A percentile compares a stretch with the other conserved stretches of the same genome.
These are phyloP conservation scores for Flaveria linearis DNA, from an alignment of 129 eudicot species.

Conservation along the genomic window DNA sequence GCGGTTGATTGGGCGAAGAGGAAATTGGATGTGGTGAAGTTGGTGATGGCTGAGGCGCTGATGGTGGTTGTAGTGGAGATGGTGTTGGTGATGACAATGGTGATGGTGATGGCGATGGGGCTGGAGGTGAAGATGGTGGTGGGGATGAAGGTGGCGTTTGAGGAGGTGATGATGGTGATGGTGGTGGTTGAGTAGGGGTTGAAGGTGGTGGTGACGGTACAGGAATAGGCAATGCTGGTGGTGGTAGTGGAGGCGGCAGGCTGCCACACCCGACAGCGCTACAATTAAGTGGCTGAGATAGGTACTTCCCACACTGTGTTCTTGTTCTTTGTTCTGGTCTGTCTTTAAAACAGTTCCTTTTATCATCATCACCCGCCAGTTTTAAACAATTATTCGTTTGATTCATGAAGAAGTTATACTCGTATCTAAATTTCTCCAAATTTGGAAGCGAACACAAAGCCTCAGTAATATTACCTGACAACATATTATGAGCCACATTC, in stretches of 20 bases:
- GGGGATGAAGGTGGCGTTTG: conserved; percentile 5
- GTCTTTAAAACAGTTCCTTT: conserved; percentile 50
- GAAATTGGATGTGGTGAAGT: conserved; percentile 25
- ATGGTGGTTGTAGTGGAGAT: neutral
- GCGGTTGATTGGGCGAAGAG: conserved; percentile 8
- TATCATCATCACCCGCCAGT: conserved; percentile 39
- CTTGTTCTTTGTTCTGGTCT: conserved; percentile 46
- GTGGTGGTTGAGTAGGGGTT: conserved; percentile 12
- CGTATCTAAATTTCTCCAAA: conserved; percentile 41
- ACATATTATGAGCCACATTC: conserved; percentile 52
- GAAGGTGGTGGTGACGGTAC: conserved; percentile 30
- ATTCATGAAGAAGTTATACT: conserved; percentile 54
- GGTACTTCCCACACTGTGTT: conserved; percentile 43
- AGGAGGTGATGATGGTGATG: neutral
- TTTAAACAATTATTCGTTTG: conserved; percentile 27
- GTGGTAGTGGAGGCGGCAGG: conserved; percentile 29
- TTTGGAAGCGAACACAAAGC: conserved; percentile 53
- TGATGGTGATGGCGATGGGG: neutral
- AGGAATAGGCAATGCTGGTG: conserved; percentile 27
- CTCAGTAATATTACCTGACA: conserved; percentile 49
- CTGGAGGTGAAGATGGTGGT: conserved; percentile 18
- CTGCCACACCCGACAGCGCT: conserved; percentile 41
- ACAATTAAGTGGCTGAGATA: conserved; percentile 49
- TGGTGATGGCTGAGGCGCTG: neutral
- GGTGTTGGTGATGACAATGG: conserved; percentile 11